Evolutionary conservation across 441 rosid species (phyloP), one percentile per base, ranked within the genome.

Genomic region (Corymbia citriodora): DNA sequence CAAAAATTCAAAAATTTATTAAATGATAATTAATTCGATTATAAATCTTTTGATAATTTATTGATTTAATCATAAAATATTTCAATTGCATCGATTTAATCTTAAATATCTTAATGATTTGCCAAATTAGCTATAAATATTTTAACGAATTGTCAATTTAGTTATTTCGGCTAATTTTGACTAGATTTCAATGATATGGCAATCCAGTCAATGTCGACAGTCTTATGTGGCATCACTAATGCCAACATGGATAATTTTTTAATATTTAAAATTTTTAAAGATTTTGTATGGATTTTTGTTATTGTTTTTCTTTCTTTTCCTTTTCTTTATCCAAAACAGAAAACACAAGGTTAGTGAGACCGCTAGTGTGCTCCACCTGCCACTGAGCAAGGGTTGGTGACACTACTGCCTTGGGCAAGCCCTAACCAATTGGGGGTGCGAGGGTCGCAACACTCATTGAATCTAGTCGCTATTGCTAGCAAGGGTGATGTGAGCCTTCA

Each of bases 141-240:
- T 57, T 57, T 23, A 57, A 57, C 29, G 6, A 57, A 23, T 57
- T 57, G 29, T 7, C 63, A 23, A 57, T 23, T 57, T 23, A 23
- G 29, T 10, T 1, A 3, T 23, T 57, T 57, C 29, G 2, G 3
- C 13, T 57, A 57, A 23, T 57, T 57, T 57, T 10, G 18, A 6
- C 7, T 57, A 57, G 14, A 57, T 57, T 57, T 57, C 7, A 3
- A 13, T 10, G 63, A 57, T 57, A 13, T 57, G 29, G 29, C 6
- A 0, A 3, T 29, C 25, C 10, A 57, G 29, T 57, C 25, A 57
- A 29, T 13, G 4, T 23, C 7, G 5, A 57, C 10, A 0, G 1
- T 57, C 1, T 17, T 57, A 57, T 0, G 7, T 57, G 63, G 14
- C 7, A 1, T 7, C 18, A 5, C 0, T 6, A 4, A 0, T 2